Evolutionary conservation across 2,329 filamentous ascomycete genomes (phyloP).

Genomic region (Metarhizium robertsii): DNA sequence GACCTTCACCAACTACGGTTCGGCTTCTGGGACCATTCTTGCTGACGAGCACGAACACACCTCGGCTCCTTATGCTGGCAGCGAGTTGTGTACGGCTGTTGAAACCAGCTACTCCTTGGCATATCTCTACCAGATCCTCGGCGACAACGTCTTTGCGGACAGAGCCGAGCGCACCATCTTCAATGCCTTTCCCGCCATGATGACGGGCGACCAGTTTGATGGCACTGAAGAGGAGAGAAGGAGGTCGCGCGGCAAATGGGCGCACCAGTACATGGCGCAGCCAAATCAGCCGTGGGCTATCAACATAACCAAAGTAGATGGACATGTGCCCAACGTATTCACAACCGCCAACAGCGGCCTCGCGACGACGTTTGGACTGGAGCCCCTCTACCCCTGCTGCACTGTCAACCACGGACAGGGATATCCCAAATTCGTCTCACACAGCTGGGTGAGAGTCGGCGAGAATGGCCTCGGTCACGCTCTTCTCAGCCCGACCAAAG

Average conservation of each 20-base stretch:
- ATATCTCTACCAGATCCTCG: slow-evolving; percentile 23
- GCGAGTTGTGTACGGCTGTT: slow-evolving; percentile 25
- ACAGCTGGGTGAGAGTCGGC: slow-evolving; percentile 33
- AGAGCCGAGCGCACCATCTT: slow-evolving; percentile 41
- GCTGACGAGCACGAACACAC: slow-evolving; percentile 31
- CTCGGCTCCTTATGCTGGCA: slow-evolving; percentile 26
- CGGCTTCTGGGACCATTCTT: slow-evolving; percentile 30
- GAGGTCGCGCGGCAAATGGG: slow-evolving; percentile 30
- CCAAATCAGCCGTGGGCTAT: slow-evolving; percentile 41
- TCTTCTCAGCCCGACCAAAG: slow-evolving; percentile 35
- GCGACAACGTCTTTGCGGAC: slow-evolving; percentile 34
- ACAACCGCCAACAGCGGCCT: slow-evolving; percentile 34
- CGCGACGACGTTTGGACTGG: slow-evolving; percentile 36
- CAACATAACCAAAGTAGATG: slow-evolving; percentile 27
- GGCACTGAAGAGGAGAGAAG: too few relatives aligned
- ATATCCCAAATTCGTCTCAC: slow-evolving; percentile 43
- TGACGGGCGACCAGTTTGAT: slow-evolving; percentile 29
- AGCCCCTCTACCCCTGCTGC: slow-evolving; percentile 45
- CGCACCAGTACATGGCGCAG: slow-evolving; percentile 44
- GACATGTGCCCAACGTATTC: slow-evolving; percentile 24
- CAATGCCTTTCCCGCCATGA: slow-evolving; percentile 42
- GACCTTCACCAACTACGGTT: slow-evolving; percentile 28
- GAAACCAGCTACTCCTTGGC: slow-evolving; percentile 23
- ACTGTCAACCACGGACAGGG: slow-evolving; percentile 50
- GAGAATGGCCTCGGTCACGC: slow-evolving; percentile 38